These are phyloP conservation scores for Recurvomyces mirabilis DNA, from an alignment of 495 filamentous ascomycete species.

Conservation along the genomic window DNA sequence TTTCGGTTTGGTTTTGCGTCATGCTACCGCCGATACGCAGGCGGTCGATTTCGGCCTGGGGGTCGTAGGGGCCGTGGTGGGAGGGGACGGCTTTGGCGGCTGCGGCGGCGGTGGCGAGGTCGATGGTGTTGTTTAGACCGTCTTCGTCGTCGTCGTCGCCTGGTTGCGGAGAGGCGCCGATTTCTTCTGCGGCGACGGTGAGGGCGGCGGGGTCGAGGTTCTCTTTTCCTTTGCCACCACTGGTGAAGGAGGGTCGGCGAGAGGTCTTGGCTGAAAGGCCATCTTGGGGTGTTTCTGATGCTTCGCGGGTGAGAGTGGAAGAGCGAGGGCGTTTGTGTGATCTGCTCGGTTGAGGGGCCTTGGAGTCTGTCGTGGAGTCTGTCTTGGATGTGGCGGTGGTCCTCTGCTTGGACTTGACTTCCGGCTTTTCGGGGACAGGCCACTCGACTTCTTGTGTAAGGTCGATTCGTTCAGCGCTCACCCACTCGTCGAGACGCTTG, in stretches of 20 bases:
- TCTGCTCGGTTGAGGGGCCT: conserved; percentile 32
- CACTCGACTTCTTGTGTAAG: conserved; percentile 67
- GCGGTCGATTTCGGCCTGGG: conserved; percentile 92
- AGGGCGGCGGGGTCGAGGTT: conserved; percentile 47
- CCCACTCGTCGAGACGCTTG: conserved; percentile 97
- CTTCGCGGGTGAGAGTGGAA: conserved; percentile 38
- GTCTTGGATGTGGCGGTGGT: conserved; percentile 27
- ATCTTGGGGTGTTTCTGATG: conserved; percentile 46
- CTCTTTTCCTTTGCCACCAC: conserved; percentile 39
- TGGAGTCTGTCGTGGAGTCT: conserved; percentile 19
- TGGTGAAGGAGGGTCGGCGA: too few relatives aligned
- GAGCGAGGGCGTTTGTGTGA: conserved; percentile 45
- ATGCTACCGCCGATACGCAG: conserved; percentile 88
- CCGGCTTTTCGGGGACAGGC: conserved; percentile 58
- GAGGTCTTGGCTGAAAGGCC: too few relatives aligned
- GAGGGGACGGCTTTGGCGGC: conserved; percentile 41
- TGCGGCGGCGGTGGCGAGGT: conserved; percentile 50
- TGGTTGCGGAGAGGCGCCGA: conserved; percentile 41
- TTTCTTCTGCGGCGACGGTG: conserved; percentile 37
- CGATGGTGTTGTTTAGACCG: conserved; percentile 47
- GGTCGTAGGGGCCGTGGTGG: conserved; percentile 49
- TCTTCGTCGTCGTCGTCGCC: conserved; percentile 39
- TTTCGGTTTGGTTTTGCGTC: conserved; percentile 96
- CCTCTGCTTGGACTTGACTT: conserved; percentile 47
- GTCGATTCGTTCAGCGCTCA: conserved; percentile 68